These are phyloP conservation scores for Mollisia scopiformis DNA, from an alignment of 2,329 filamentous ascomycete genomes.

Conservation along the genomic window DNA sequence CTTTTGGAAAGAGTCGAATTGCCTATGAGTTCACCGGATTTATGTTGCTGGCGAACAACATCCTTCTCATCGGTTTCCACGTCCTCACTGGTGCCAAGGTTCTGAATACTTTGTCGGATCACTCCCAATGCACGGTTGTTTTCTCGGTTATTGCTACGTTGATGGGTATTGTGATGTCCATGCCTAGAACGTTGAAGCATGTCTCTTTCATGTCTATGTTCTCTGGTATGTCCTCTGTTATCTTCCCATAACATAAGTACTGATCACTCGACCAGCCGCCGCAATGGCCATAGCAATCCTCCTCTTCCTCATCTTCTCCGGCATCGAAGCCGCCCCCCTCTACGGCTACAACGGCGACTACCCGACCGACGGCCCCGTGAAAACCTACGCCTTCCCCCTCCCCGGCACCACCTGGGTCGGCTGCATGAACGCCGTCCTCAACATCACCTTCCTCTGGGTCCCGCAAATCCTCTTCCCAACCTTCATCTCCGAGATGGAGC, in stretches of 20 bases:
- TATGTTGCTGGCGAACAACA: conserved; percentile 55
- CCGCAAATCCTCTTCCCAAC: conserved; percentile 54
- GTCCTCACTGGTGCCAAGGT: conserved; percentile 52
- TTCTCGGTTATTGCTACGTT: conserved; percentile 49
- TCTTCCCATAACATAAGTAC: background rate
- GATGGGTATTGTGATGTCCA: conserved; percentile 50
- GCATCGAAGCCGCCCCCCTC: conserved; percentile 47
- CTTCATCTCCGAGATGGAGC: conserved; percentile 54
- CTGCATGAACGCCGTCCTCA: conserved; percentile 53
- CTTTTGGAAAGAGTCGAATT: conserved; percentile 45
- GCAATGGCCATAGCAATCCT: conserved; percentile 52
- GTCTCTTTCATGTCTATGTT: conserved; percentile 53
- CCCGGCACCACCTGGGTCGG: conserved; percentile 49
- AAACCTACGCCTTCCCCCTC: conserved; percentile 50
- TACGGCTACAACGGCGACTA: conserved; percentile 50
- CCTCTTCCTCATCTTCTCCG: conserved; percentile 51
- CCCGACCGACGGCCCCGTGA: conserved; percentile 45
- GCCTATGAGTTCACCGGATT: conserved; percentile 49
- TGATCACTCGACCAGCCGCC: conserved; percentile 34
- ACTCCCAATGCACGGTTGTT: conserved; percentile 50
- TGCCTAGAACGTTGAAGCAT: conserved; percentile 48
- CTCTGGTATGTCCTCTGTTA: background rate
- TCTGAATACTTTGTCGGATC: conserved; percentile 51
- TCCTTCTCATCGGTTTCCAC: conserved; percentile 53
- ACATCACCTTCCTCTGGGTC: conserved; percentile 53